Evolutionary conservation across 768 basidiomycete species (phyloP).

Genomic region (Pisolithus marmoratus): DNA sequence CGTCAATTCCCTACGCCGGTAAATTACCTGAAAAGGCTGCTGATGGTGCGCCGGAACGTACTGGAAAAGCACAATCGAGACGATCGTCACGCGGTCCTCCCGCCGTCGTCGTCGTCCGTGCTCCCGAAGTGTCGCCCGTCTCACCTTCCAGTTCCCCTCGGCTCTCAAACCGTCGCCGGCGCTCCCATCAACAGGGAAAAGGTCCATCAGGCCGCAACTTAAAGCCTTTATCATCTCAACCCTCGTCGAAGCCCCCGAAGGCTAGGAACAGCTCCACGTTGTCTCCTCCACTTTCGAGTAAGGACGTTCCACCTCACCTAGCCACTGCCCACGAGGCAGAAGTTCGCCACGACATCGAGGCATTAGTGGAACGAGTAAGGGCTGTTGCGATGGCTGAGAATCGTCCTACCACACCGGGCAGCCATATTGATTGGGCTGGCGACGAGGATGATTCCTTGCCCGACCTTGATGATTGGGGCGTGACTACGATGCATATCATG

Average conservation of each 20-base stretch:
- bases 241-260: constrained; percentile 31
- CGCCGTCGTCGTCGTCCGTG: constrained; percentile 14
- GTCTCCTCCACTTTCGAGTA: constrained; percentile 27
- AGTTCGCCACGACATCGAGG: constrained; percentile 61
- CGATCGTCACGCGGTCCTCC: constrained; percentile 18
- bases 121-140: constrained; percentile 15
- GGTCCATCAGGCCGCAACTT: constrained; percentile 7
- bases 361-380: constrained; percentile 71
- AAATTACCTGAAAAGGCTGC: constrained; percentile 9
- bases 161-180: constrained; percentile 43
- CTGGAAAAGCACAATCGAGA: constrained; percentile 18
- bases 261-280: constrained; percentile 18
- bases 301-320: constrained; percentile 60
- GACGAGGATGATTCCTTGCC: constrained; percentile 79
- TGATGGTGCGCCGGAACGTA: constrained; percentile 15
- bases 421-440: constrained; percentile 86
- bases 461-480: constrained; percentile 83
- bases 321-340: constrained; percentile 34
- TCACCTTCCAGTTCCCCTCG: constrained; percentile 34
- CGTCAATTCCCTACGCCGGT: constrained; percentile 11
- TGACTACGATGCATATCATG: constrained; percentile 37
- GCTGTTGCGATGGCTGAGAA: constrained; percentile 67
- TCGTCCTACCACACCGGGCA: constrained; percentile 65
- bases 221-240: constrained; percentile 15
- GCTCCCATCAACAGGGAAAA: constrained; percentile 38